These are phyloP conservation scores for Beauveria bassiana DNA, from an alignment of 2,329 filamentous ascomycete genomes.

Conservation along the genomic window DNA sequence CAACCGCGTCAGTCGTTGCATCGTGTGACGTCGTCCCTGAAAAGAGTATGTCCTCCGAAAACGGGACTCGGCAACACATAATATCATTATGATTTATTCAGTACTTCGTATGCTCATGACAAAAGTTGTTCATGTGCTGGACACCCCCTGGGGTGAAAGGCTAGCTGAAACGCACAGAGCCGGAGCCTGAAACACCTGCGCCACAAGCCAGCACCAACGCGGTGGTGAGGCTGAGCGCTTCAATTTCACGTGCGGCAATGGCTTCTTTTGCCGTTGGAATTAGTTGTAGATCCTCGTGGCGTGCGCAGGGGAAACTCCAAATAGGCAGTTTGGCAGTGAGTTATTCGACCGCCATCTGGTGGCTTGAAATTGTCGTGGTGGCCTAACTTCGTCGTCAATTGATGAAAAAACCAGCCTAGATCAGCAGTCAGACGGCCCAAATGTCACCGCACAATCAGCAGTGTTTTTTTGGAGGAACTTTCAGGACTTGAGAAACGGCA, in stretches of 20 bases:
- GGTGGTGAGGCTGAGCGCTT: not conserved
- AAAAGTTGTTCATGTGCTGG: not conserved
- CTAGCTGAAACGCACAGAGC: constrained; percentile 4
- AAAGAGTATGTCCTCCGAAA: no score
- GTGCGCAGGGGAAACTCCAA: not conserved
- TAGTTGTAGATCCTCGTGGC: not conserved
- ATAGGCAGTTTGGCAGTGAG: not conserved
- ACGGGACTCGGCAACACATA: no score
- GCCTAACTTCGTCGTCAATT: not conserved
- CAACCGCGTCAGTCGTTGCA: no score
- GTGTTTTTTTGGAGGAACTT: not conserved
- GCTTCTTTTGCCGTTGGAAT: not conserved
- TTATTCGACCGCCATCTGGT: not conserved
- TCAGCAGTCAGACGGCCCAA: no score
- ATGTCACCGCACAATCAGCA: no score
- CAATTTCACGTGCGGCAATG: not conserved
- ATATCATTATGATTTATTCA: no score
- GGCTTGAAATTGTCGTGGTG: not conserved
- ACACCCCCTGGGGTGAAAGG: not conserved
- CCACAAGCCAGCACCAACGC: not conserved
- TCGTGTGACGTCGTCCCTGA: no score
- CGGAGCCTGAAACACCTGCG: constrained; percentile 8
- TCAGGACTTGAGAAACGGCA: not conserved
- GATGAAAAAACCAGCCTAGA: not conserved
- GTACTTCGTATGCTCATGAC: not conserved